A percentile compares a stretch with the other conserved stretches of the same genome.
phyloP scores from a whole-genome alignment of 2,329 filamentous ascomycete genomes.

The Paecilomyces variotii region DNA sequence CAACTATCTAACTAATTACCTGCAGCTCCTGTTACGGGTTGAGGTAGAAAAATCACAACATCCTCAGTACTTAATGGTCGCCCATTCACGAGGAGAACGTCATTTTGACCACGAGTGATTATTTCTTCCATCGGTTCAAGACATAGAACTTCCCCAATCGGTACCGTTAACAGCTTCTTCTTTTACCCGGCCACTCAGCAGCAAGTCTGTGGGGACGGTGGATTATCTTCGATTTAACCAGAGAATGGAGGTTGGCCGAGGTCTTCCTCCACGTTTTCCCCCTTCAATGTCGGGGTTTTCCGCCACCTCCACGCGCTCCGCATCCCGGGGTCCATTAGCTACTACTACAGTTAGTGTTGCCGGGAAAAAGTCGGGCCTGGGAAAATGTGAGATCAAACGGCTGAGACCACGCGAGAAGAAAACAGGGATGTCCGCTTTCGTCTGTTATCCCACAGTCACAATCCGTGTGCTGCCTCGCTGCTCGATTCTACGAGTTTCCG shows the following conservation, averaged over 20 bases:
- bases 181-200: background rate
- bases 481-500: background rate
- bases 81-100: background rate
- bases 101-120: background rate
- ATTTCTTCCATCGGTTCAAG: background rate
- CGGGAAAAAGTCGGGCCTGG: background rate
- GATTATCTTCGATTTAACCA: background rate
- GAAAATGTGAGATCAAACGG: background rate
- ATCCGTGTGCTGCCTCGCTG: background rate
- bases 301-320: background rate
- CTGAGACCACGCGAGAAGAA: background rate
- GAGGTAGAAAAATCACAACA: background rate
- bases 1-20: background rate
- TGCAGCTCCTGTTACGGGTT: background rate
- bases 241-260: background rate
- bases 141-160: background rate
- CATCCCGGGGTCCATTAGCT: background rate
- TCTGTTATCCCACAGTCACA: background rate
- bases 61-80: background rate
- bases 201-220: background rate
- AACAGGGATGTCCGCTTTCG: background rate
- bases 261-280: background rate
- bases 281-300: background rate
- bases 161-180: background rate
- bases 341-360: background rate